These are phyloP conservation scores for Pholiota adiposa DNA, from an alignment of 1,284 basidiomycete species.

Conservation along the genomic window DNA sequence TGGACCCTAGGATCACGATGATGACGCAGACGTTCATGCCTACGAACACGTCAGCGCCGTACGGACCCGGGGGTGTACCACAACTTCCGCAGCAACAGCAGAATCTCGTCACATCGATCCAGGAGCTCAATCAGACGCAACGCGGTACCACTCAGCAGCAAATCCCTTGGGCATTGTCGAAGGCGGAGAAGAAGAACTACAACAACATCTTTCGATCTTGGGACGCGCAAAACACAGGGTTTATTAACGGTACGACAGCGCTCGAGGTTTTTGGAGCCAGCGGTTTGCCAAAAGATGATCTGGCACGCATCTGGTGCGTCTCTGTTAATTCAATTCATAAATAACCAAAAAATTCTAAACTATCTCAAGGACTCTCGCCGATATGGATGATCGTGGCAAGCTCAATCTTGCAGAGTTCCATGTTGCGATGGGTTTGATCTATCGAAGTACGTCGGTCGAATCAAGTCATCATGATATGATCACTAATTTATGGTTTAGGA, in stretches of 20 bases:
- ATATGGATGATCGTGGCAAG: constrained; percentile 90
- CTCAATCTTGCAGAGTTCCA: constrained; percentile 97
- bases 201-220: constrained; percentile 97
- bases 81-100: constrained; percentile 72
- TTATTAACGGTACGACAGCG: constrained; percentile 87
- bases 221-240: constrained; percentile 86
- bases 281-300: constrained; percentile 86
- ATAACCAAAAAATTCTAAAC: background rate
- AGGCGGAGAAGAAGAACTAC: constrained; percentile 96
- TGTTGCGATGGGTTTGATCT: constrained; percentile 98
- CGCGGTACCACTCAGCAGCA: constrained; percentile 74
- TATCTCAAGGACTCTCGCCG: constrained; percentile 80
- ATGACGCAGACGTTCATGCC: constrained; percentile 90
- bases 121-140: constrained; percentile 78
- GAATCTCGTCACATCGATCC: constrained; percentile 76
- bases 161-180: constrained; percentile 88
- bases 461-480: constrained; percentile 1
- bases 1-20: constrained; percentile 83
- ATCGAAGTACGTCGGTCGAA: constrained; percentile 73
- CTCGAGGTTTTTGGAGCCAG: constrained; percentile 96
- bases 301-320: constrained; percentile 92
- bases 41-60: constrained; percentile 65
- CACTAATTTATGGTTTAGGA: constrained; percentile 46
- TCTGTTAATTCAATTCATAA: background rate
- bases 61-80: constrained; percentile 62